phyloP scores from a whole-genome alignment of 2,329 filamentous ascomycete species.

The Ophiocordyceps polyrhachis-furcata region DNA sequence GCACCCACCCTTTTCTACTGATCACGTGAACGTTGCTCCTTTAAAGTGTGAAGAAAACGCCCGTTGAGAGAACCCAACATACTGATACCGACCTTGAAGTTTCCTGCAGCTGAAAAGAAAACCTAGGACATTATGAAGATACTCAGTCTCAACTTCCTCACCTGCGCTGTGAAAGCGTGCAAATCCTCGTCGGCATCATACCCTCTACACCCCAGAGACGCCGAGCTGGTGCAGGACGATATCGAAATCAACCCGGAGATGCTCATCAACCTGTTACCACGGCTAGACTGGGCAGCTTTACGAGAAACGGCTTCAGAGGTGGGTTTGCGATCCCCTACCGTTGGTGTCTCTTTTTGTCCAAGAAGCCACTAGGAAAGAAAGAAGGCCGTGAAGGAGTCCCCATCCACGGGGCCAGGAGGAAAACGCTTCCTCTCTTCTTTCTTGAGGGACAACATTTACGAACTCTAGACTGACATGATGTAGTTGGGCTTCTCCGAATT shows the following conservation, averaged over 20 bases:
- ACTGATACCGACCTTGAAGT: neutral
- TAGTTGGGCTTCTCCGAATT: slow-evolving; percentile 66
- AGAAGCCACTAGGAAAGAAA: neutral
- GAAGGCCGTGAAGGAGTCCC: too few species aligned
- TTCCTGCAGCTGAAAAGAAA: neutral
- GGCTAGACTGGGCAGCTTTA: slow-evolving; percentile 77
- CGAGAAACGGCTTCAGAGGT: slow-evolving; percentile 61
- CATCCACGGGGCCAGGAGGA: neutral
- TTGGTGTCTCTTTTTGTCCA: neutral
- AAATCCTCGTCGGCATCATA: slow-evolving; percentile 65
- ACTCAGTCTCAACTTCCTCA: slow-evolving; percentile 88
- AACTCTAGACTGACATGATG: neutral
- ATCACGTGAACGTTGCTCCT: too few species aligned
- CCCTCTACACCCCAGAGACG: slow-evolving; percentile 81
- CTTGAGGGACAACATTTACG: neutral
- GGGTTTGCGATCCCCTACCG: slow-evolving; percentile 13
- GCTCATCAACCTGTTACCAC: slow-evolving; percentile 65
- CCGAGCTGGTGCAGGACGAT: slow-evolving; percentile 76
- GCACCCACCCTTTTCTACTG: too few species aligned
- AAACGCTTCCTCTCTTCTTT: neutral
- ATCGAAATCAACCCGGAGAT: slow-evolving; percentile 66
- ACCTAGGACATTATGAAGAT: slow-evolving; percentile 55
- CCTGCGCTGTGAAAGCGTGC: slow-evolving; percentile 90
- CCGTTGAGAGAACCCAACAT: neutral
- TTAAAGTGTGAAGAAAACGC: too few species aligned